Conservation (phyloP, 352 stramenopile species). For the Thalassiosira oceanica region DNA sequence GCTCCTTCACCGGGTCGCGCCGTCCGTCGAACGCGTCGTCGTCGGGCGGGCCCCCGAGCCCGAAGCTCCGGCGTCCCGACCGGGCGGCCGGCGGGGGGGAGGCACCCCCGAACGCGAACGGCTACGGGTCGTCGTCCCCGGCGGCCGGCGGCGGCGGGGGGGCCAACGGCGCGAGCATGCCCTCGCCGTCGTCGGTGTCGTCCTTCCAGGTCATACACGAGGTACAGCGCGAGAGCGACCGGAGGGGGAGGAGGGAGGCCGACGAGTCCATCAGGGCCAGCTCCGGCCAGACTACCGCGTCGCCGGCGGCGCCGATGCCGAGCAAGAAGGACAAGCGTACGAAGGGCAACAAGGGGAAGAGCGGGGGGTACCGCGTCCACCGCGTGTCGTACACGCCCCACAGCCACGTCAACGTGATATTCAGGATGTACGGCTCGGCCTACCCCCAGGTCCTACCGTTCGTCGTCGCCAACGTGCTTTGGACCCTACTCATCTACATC, state of each 20-base stretch:
- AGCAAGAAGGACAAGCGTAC: too few species aligned
- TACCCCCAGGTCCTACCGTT: conserved; percentile 35
- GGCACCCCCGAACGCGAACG: neutral
- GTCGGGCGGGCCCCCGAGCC: neutral
- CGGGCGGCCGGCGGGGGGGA: neutral
- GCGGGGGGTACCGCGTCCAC: neutral
- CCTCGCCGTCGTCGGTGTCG: neutral
- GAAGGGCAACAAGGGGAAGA: too few species aligned
- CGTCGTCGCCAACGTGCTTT: conserved; percentile 20
- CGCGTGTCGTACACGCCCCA: conserved; percentile 5
- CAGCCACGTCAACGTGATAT: conserved; percentile 31
- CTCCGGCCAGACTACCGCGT: neutral
- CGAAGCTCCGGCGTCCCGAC: too few species aligned
- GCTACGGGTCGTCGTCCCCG: neutral
- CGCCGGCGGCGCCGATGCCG: neutral
- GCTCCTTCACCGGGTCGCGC: neutral
- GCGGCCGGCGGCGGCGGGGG: neutral
- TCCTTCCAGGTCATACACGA: too few species aligned
- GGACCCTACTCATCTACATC: conserved; percentile 1
- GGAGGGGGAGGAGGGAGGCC: neutral
- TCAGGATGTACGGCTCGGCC: conserved; percentile 34
- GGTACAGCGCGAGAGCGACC: neutral
- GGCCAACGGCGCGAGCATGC: too few species aligned
- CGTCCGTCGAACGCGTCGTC: neutral
- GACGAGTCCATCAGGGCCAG: neutral